These are phyloP conservation scores for Termitomyces sp. DNA, from an alignment of 768 basidiomycete species.

Conservation along the genomic window DNA sequence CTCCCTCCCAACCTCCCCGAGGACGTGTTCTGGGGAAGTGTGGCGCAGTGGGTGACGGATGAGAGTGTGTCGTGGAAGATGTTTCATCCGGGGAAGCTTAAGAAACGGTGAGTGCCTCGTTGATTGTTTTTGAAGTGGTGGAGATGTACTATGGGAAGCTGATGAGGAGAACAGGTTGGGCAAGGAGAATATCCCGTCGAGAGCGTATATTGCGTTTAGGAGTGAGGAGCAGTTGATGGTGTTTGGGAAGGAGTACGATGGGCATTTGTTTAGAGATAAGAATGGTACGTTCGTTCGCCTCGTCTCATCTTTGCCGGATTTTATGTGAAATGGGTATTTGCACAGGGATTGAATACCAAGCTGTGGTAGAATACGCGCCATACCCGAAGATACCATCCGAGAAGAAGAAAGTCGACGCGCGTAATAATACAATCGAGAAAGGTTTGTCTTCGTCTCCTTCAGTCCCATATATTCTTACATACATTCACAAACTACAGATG, in stretches of 20 bases:
- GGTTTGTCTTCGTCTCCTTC: conserved; percentile 41
- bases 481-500: conserved; percentile 46
- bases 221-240: conserved; percentile 63
- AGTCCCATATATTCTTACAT: not conserved
- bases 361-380: conserved; percentile 92
- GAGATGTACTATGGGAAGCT: not conserved
- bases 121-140: not conserved
- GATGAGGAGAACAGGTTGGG: conserved; percentile 48
- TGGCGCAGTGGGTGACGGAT: conserved; percentile 78
- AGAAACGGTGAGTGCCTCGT: conserved; percentile 52
- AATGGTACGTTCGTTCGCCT: conserved; percentile 67
- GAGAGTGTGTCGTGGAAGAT: conserved; percentile 68
- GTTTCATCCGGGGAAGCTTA: conserved; percentile 66
- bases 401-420: conserved; percentile 73
- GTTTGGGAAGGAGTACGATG: conserved; percentile 87
- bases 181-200: conserved; percentile 82
- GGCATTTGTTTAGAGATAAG: conserved; percentile 90
- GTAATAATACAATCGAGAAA: conserved; percentile 88
- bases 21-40: conserved; percentile 91
- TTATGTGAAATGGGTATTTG: not conserved
- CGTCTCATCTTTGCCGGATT: not conserved
- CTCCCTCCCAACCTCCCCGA: conserved; percentile 93
- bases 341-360: conserved; percentile 82
- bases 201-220: conserved; percentile 92
- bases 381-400: conserved; percentile 82